Evolutionary conservation across 805 yeast species (phyloP), one percentile per base, ranked within the genome.

Genomic region (Danielozyma ontarioensis): DNA sequence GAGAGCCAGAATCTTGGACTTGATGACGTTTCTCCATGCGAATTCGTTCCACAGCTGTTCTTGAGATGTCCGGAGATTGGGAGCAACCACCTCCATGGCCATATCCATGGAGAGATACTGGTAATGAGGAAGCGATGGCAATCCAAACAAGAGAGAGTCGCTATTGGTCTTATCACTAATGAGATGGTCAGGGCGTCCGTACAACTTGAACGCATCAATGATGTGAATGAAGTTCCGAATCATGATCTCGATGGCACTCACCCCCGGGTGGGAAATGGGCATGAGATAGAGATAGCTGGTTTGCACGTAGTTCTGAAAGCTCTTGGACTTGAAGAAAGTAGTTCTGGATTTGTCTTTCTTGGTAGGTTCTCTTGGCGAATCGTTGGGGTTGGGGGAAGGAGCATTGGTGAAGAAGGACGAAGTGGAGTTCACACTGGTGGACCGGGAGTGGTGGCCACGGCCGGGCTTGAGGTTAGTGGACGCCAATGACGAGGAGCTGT

Each of bases 231-330:
- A 62, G 47, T 77, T 69, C 39, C 94, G 62, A 28, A 83, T 73
- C 76, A 82, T 77, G 12, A 83, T 83, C 50, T 83, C 93, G 31
- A 76, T 71, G 13, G 80, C 78, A 29, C 74, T 69, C 18, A 83
- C 90, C 26, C 85, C 83, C 3, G 80, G 78, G 55, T 83, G 94
- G 17, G 74, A 51, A 34, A 73, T 77, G 3, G 94, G 93, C 68
- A 83, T 76, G 48, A 86, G 56, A 53, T 85, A 86, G 32, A 86
- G 44, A 39, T 56, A 60, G 35, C 57, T 51, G 15, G 71, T 59
- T 25, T 49, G 36, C 13, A 56, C 63, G 34, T 58, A 62, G 33
- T 52, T 44, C 41, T 39, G 40, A 29, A 45, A 42, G 29, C 54
- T 49, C 36, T 58, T 58, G 27, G 38, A 40, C 39, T 57, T 57